Evolutionary conservation across 352 stramenopile species (phyloP).

Genomic region (Pythium rhizo-oryzae): DNA sequence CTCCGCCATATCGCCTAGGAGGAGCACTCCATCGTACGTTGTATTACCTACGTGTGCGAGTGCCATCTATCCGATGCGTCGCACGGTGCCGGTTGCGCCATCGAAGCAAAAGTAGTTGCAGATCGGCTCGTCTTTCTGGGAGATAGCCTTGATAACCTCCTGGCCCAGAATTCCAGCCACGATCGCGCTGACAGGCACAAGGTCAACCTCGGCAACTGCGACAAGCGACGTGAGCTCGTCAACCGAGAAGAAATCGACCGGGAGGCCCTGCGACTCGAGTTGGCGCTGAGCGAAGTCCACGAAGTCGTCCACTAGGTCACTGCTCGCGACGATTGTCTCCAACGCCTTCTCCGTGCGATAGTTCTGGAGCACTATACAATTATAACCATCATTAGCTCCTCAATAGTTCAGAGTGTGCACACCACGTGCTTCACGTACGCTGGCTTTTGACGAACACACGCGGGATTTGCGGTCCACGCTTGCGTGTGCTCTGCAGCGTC

Average conservation of each 20-base stretch:
- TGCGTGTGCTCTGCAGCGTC: slow-evolving; percentile 64
- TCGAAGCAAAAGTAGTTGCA: slow-evolving; percentile 97
- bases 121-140: slow-evolving; percentile 94
- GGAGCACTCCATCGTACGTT: not conserved
- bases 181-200: slow-evolving; percentile 95
- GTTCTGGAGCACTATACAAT: slow-evolving; percentile 58
- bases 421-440: slow-evolving; percentile 30
- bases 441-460: slow-evolving; percentile 80
- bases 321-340: slow-evolving; percentile 12
- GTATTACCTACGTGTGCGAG: slow-evolving; percentile 5
- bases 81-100: slow-evolving; percentile 55
- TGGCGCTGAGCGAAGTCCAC: slow-evolving; percentile 56
- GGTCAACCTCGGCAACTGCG: slow-evolving; percentile 46
- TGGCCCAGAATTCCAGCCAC: slow-evolving; percentile 97
- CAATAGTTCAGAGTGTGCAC: not conserved
- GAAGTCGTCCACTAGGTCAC: slow-evolving; percentile 42
- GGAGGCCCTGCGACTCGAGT: slow-evolving; percentile 61
- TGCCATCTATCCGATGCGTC: slow-evolving; percentile 49
- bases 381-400: not conserved
- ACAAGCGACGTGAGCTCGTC: slow-evolving; percentile 57
- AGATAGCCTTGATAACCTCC: slow-evolving; percentile 98
- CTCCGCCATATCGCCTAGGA: not conserved
- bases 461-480: slow-evolving; percentile 73
- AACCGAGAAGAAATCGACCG: slow-evolving; percentile 56
- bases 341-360: slow-evolving; percentile 41